Percentiles rank a stretch among this genome's conserved stretches.
Evolutionary conservation across 148 eudicot genomes (phyloP).

Genomic region (Rhododendron ferrugineum): DNA sequence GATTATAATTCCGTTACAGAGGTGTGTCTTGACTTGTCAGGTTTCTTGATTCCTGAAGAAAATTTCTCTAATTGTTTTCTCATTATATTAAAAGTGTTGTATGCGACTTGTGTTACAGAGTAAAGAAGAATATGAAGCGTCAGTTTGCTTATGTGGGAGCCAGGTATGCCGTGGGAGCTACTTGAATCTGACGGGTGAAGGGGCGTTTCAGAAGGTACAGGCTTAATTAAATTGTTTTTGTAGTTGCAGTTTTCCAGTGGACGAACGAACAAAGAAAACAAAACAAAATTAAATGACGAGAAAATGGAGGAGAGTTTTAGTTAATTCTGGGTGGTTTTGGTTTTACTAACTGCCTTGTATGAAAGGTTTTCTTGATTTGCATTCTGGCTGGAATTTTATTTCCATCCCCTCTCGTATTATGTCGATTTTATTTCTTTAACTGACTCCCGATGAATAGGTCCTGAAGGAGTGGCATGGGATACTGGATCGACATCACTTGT

Average conservation of each 20-base stretch:
- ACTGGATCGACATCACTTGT: constrained; percentile 66
- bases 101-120: constrained; percentile 47
- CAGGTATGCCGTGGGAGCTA: constrained; percentile 99
- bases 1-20: constrained; percentile 98
- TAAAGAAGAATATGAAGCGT: constrained; percentile 95
- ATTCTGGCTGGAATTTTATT: constrained; percentile 2
- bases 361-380: not conserved
- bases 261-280: not conserved
- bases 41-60: not conserved
- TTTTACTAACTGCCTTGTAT: not conserved
- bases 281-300: not conserved
- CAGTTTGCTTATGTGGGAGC: constrained; percentile 96
- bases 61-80: not conserved
- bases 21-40: constrained; percentile 35
- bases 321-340: not conserved
- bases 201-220: constrained; percentile 85
- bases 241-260: not conserved
- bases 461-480: constrained; percentile 86
- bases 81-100: not conserved
- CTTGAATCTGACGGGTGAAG: constrained; percentile 88
- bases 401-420: not conserved
- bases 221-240: not conserved
- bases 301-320: not conserved
- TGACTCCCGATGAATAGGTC: constrained; percentile 43
- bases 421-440: not conserved